Conservation (phyloP, 2,329 filamentous ascomycete genomes). For the Chaetothyriales sp. region DNA sequence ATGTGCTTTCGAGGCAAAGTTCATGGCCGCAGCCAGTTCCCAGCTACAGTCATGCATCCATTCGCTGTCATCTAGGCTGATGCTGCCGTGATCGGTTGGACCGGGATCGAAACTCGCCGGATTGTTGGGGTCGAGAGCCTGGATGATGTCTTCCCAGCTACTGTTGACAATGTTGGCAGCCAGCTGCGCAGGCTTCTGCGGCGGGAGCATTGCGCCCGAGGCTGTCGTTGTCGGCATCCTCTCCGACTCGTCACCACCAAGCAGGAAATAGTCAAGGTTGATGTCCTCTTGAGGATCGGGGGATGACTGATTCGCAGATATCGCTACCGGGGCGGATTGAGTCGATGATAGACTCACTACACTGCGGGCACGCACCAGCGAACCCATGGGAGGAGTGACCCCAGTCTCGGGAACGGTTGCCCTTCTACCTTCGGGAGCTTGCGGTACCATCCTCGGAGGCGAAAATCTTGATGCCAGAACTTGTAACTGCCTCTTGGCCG, state of each 20-base stretch:
- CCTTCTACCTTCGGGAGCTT: conserved; percentile 5
- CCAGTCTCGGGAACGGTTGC: conserved; percentile 9
- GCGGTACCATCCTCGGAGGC: conserved; percentile 7
- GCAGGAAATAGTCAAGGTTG: conserved; percentile 46
- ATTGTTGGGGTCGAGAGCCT: conserved; percentile 28
- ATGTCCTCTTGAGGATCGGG: conserved; percentile 15
- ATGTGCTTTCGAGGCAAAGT: conserved; percentile 20
- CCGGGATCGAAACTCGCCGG: conserved; percentile 7
- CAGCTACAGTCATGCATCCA: conserved; percentile 25
- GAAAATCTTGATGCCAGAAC: conserved; percentile 17
- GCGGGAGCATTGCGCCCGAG: conserved; percentile 23
- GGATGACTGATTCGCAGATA: conserved; percentile 6
- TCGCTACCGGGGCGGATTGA: conserved; percentile 10
- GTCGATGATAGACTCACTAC: conserved; percentile 14
- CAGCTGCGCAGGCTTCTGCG: conserved; percentile 27
- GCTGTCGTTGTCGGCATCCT: conserved; percentile 23
- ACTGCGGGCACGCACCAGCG: conserved; percentile 10
- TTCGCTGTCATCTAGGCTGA: conserved; percentile 19
- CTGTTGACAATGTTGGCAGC: conserved; percentile 30
- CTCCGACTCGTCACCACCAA: conserved; percentile 20
- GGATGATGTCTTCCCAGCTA: conserved; percentile 72
- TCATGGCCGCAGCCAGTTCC: conserved; percentile 24
- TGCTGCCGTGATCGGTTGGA: not conserved
- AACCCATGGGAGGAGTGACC: conserved; percentile 1
- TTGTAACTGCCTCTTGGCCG: conserved; percentile 14